Evolutionary conservation across 371 early-diverging fungal species (phyloP).

Genomic region (Rhizomucor pusillus): DNA sequence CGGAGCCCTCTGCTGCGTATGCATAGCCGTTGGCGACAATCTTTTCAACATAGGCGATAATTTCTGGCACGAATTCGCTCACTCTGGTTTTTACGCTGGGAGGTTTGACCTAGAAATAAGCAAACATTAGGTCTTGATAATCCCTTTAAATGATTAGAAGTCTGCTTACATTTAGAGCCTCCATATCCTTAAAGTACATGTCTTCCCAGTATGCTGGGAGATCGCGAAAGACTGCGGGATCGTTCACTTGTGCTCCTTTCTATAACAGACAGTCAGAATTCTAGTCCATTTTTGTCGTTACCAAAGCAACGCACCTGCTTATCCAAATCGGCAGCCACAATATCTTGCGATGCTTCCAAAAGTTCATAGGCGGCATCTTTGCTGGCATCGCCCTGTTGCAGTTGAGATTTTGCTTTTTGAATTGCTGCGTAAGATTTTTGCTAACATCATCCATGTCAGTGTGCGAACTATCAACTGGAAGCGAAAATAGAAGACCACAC

Average conservation of each 20-base stretch:
- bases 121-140: background rate
- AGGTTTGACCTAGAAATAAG: conserved; percentile 56
- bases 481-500: conserved; percentile 14
- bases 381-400: conserved; percentile 38
- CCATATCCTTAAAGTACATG: conserved; percentile 97
- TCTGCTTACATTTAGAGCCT: conserved; percentile 74
- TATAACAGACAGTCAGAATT: conserved; percentile 6
- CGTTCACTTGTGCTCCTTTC: conserved; percentile 71
- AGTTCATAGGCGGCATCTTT: conserved; percentile 46
- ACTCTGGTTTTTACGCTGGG: conserved; percentile 98
- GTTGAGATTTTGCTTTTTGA: conserved; percentile 43
- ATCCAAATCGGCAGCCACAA: conserved; percentile 60
- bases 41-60: conserved; percentile 86
- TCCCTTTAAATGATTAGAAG: background rate
- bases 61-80: conserved; percentile 98
- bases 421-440: conserved; percentile 49
- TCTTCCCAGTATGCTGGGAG: conserved; percentile 95
- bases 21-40: conserved; percentile 96
- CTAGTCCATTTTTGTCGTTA: background rate
- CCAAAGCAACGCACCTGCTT: conserved; percentile 30
- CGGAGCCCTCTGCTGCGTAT: conserved; percentile 94
- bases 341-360: conserved; percentile 51
- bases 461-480: no score
- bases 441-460: conserved; percentile 11
- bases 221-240: conserved; percentile 87